Base-by-base conservation (phyloP, 169 alveolate species). In the Plasmodium fragile region DNA sequence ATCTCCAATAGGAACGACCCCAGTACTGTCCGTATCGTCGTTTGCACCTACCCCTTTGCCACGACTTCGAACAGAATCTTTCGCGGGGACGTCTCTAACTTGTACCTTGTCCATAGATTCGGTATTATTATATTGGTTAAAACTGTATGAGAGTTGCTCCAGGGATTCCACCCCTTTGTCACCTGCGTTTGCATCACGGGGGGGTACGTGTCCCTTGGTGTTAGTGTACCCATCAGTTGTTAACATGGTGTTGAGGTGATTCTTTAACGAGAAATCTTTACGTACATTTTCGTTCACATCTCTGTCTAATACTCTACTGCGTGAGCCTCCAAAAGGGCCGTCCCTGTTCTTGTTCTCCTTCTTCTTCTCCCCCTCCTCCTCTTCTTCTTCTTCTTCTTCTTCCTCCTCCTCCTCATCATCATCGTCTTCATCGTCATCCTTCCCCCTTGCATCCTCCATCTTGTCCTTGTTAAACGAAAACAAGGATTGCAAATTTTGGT, bases 401-500 rank as follows among this genome's bases (percentile, higher is more conserved):
- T 28, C 32, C 10, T 45, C 39, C 0, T 41, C 34, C 1, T 80
- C 36, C 0, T 4, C 45, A 0, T 39, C 8, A 4, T 39, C 45
- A 3, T 39, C 8, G 45, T 80, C 52, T 0, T 22, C 6, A 0
- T 52, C 25, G 0, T 81, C 32, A 28, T 52, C 52, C 3, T 6
- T 13, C 13, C 25, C 22, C 6, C 22, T 1, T 49, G 1, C 39
- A 32, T 49, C 30, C 43, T 53, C 39, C 8, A 25, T 28, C 41
- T 49, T n/a, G 10, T 80, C 65, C n/a, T 80, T 73, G 13, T 84
- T 84, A 30, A 73, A 84, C n/a, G 93, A 49, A 41, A 84, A 84
- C n/a, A 84, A 5, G 4, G 93, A 84, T 75, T 84, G 93, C 36
- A 84, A 72, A 28, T 84, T 84, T 69, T 84, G 78, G 78, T 84